These are phyloP conservation scores for Thielaviopsis ethacetica DNA, from an alignment of 2,329 filamentous ascomycete genomes.

Conservation along the genomic window DNA sequence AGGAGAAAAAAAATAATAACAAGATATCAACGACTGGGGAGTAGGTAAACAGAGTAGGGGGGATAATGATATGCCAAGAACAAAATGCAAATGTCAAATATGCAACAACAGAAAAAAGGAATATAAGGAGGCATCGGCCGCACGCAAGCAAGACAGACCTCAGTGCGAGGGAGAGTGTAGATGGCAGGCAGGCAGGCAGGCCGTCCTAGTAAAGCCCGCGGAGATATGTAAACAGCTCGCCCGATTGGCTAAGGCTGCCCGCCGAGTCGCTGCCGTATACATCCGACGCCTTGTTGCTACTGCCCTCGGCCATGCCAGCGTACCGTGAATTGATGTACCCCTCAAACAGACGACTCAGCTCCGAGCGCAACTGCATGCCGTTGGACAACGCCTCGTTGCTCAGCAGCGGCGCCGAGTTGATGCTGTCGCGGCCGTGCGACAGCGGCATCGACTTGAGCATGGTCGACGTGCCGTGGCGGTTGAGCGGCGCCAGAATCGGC, in stretches of 20 bases:
- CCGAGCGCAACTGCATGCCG: conserved; percentile 32
- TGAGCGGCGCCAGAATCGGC: conserved; percentile 4
- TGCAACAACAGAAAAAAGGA: background rate
- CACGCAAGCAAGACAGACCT: no score
- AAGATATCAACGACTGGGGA: no score
- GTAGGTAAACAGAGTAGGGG: no score
- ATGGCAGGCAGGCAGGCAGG: no score
- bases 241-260: background rate
- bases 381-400: conserved; percentile 20
- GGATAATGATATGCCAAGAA: no score
- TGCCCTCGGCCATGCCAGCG: conserved; percentile 1
- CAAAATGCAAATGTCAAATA: no score
- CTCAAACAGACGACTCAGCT: conserved; percentile 34
- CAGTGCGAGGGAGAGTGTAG: no score
- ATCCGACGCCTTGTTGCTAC: background rate
- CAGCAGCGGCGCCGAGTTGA: conserved; percentile 9
- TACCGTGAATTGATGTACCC: conserved; percentile 21
- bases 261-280: background rate
- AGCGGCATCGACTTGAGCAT: conserved; percentile 9
- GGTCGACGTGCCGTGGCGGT: background rate
- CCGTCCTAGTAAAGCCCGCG: conserved; percentile 2
- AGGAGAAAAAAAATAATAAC: background rate
- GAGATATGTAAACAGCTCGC: conserved; percentile 8
- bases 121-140: no score
- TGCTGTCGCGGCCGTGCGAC: conserved; percentile 7